Evolutionary conservation across 1,284 basidiomycete species (phyloP), one percentile per base, ranked within the genome.

Genomic region (Pholiota adiposa): DNA sequence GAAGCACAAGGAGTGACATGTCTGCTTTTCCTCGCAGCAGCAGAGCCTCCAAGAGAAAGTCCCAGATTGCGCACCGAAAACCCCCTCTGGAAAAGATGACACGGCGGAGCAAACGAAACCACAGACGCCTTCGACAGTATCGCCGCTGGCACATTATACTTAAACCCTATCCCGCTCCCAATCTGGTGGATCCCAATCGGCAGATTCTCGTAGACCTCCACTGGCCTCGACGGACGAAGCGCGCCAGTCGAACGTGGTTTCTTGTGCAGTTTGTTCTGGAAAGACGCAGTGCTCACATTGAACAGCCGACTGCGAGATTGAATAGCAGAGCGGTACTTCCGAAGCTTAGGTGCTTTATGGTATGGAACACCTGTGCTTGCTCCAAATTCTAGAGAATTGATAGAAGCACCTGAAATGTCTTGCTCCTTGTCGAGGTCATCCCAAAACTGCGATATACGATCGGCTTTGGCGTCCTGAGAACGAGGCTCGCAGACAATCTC

Each of bases 91-190:
- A 76, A 73, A 19, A 72, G 52, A 49, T 67, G 68, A 55, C 74
- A 76, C 16, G 67, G 59, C 12, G 74, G 73, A n/a, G 69, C 62
- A 7, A 67, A 66, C 14, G 75, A 73, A 58, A 72, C 73, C 38
- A 79, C 68, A 36, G 78, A 78, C 9, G 68, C 69, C 61, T 73
- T 76, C 18, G 77, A 77, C 1, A 66, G 64, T 14, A 63, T 59
- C 7, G 72, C 74, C 27, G 67, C 54, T n/a, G 75, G 74, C 9
- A 73, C 51, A 19, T 63, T 72, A 66, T 76, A 79, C 23, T 76
- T 82, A 66, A 82, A 86, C 2, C 83, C 83, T 52, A 86, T 86
- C 9, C 84, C 84, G 48, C 76, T 76, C 16, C 84, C 84, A 46
- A 83, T 82, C 58, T 83, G 80, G 68, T 81, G 75, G 31, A 84